Evolutionary conservation across 2,329 filamentous ascomycete genomes (phyloP), one percentile per base, ranked within the genome.

Genomic region (Nakataea oryzae): DNA sequence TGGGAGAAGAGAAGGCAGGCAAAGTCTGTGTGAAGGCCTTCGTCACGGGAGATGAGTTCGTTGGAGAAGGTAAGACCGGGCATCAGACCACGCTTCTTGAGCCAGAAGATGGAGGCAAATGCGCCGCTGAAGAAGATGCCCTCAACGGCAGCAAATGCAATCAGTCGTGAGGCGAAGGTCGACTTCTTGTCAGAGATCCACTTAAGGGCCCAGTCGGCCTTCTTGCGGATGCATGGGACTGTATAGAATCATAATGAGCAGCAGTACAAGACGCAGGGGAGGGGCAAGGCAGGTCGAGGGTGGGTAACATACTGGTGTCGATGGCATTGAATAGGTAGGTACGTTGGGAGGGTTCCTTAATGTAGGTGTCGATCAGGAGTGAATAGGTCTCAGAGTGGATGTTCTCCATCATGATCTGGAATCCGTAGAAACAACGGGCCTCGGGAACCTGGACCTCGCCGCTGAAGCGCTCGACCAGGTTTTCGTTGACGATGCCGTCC

Each of bases 381-480:
- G 93, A 97, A 85, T 99, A 99, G 62, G 95, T 99, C 82, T 99
- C 95, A 21, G 95, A 97, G 85, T 99, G 95, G 72, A 99, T 96
- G 81, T 99, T 99, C 84, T 99, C 95, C 91, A 99, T 97, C 95
- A 99, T 99, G 81, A 97, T 97, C 82, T 99, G 95, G 86, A 99
- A 99, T 67, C 95, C 95, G 77, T 99, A 99, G 85, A 99, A 99
- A 87, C 95, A 99, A 72, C 95, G 92, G 67, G 95, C 95, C 80
- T 99, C 95, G 13, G 95, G 93, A 63, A 97, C 87, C 80, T 99
- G 95, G 32, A 99, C 93, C 79, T 99, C 95, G 67, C 86, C 88
- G 72, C 91, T 96, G 86, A 99, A 99, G 66, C 95, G 91, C 85
- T 97, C 93, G 64, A 99, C 87, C 28, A 99, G 84, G 83, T 99